Evolutionary conservation across 2,329 filamentous ascomycete species (phyloP).

Genomic region (Coniella vitis): DNA sequence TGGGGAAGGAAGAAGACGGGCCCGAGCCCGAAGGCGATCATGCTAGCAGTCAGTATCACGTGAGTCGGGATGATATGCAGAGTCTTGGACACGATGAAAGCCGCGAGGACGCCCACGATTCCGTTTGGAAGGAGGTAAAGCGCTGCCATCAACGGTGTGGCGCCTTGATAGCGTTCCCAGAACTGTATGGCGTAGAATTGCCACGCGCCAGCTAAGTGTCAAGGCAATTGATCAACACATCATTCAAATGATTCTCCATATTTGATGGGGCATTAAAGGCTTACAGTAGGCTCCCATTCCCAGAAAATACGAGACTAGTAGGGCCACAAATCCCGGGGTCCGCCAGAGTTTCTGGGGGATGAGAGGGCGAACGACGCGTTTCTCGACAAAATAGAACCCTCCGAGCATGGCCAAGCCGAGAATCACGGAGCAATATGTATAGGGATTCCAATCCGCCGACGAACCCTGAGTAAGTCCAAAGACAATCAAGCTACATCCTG

Average conservation of each 20-base stretch:
- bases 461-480: constrained; percentile 2
- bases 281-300: not conserved
- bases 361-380: not conserved
- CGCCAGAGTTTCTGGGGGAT: not conserved
- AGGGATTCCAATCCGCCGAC: not conserved
- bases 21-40: constrained; percentile 21
- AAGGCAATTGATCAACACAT: not conserved
- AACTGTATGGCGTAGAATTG: constrained; percentile 33
- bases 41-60: constrained; percentile 37
- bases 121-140: constrained; percentile 39
- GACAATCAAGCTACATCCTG: not conserved
- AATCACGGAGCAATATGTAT: not conserved
- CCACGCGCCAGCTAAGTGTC: constrained; percentile 23
- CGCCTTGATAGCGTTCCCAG: constrained; percentile 30
- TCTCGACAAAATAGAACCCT: not conserved
- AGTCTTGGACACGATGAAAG: constrained; percentile 37
- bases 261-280: not conserved
- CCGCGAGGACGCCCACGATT: constrained; percentile 36
- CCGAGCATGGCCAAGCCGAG: not conserved
- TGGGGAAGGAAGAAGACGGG: constrained; percentile 20
- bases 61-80: constrained; percentile 39
- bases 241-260: not conserved
- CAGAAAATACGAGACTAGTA: not conserved
- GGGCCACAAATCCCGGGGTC: not conserved
- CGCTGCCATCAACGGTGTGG: constrained; percentile 32